Percentiles rank a stretch among this genome's conserved stretches.
Evolutionary conservation across 352 stramenopile species (phyloP).

Genomic region (Phytophthora kernoviae): DNA sequence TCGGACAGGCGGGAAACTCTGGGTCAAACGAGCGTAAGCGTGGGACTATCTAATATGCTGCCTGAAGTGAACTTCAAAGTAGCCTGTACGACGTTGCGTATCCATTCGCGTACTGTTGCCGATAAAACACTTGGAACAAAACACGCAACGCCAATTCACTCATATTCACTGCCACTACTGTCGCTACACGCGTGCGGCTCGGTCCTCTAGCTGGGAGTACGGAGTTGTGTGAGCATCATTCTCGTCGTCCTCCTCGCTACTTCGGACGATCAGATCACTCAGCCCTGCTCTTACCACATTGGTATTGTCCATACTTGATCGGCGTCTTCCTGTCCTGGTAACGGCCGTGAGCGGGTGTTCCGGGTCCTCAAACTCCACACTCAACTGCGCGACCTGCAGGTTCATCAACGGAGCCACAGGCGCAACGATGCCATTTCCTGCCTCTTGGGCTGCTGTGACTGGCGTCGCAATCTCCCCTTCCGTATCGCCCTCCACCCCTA

Average conservation of each 20-base stretch:
- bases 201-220: constrained; percentile 24
- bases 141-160: constrained; percentile 5
- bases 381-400: constrained; percentile 26
- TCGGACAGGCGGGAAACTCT: too few relatives aligned
- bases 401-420: constrained; percentile 9
- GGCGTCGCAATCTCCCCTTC: constrained; percentile 6
- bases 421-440: not conserved
- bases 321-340: constrained; percentile 27
- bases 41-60: too few relatives aligned
- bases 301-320: constrained; percentile 29
- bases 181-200: constrained; percentile 13
- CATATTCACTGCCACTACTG: constrained; percentile 24
- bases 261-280: constrained; percentile 13
- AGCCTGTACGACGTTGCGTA: too few relatives aligned
- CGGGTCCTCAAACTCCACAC: constrained; percentile 38
- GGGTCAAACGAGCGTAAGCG: too few relatives aligned
- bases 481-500: not conserved
- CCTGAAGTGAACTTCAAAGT: too few relatives aligned
- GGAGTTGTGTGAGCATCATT: constrained; percentile 16
- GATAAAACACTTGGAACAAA: too few relatives aligned
- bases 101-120: too few relatives aligned
- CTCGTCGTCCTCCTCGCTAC: constrained; percentile 12
- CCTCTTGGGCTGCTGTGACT: not conserved
- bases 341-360: constrained; percentile 34
- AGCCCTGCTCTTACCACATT: constrained; percentile 24